Evolutionary conservation across 768 basidiomycete genomes (phyloP).

Genomic region (Russula brevipes): DNA sequence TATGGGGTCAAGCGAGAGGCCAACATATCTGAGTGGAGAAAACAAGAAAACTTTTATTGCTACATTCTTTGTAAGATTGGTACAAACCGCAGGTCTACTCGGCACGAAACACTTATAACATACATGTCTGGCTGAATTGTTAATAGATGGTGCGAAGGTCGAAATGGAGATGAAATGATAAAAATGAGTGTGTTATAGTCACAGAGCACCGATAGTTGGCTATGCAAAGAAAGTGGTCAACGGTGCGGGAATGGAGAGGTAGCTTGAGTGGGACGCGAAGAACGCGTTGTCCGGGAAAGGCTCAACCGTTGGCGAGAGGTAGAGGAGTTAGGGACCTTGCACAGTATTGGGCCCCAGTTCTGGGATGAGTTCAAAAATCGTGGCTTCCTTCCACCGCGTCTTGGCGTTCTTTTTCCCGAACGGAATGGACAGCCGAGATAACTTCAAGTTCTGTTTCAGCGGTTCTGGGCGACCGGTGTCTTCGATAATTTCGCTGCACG

Average conservation of each 20-base stretch:
- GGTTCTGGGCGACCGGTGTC: constrained; percentile 18
- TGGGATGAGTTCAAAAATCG: constrained; percentile 15
- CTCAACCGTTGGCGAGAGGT: not conserved
- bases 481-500: constrained; percentile 10
- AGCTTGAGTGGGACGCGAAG: too few relatives aligned
- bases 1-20: not conserved
- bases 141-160: not conserved
- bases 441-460: constrained; percentile 4
- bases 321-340: not conserved
- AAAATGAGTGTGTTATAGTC: constrained; percentile 2
- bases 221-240: constrained; percentile 12
- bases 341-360: not conserved
- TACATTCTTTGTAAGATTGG: not conserved
- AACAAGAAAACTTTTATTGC: not conserved
- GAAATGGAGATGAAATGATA: not conserved
- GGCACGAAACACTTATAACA: constrained; percentile 3
- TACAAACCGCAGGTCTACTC: not conserved
- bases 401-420: constrained; percentile 17
- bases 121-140: constrained; percentile 5
- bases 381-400: constrained; percentile 10
- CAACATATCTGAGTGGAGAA: not conserved
- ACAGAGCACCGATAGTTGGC: constrained; percentile 6
- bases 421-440: constrained; percentile 13
- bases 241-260: not conserved
- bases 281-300: not conserved